Percentiles rank a stretch among this genome's conserved stretches.
Conservation (phyloP, 2,329 filamentous ascomycete genomes). For the Bipolaris bicolor region DNA sequence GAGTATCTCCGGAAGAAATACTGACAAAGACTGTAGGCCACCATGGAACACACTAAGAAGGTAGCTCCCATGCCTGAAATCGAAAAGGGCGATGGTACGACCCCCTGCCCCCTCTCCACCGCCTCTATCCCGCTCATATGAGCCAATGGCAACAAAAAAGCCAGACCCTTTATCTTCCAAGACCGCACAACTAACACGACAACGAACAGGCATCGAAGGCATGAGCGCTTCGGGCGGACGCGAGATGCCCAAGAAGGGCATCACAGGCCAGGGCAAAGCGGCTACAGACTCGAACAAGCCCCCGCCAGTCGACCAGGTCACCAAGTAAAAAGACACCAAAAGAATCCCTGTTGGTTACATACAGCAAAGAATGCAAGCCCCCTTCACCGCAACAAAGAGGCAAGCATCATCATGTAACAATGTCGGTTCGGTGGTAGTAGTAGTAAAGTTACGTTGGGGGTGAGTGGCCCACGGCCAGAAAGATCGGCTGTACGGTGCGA, state of each 20-base stretch:
- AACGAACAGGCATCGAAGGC: constrained; percentile 36
- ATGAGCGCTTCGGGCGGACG: constrained; percentile 47
- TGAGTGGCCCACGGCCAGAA: too few species aligned
- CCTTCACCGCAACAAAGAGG: constrained; percentile 1
- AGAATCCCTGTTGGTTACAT: background rate
- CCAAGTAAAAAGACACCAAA: constrained; percentile 18
- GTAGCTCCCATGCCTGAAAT: constrained; percentile 47
- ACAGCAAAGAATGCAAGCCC: background rate
- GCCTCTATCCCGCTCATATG: background rate
- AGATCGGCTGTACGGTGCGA: too few species aligned
- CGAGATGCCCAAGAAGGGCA: constrained; percentile 18
- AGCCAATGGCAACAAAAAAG: background rate
- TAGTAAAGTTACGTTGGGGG: too few species aligned
- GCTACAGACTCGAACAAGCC: constrained; percentile 30
- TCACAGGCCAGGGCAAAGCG: constrained; percentile 24
- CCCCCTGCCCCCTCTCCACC: background rate
- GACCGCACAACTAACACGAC: background rate
- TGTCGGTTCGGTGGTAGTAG: background rate
- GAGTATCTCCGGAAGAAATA: background rate
- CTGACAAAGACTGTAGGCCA: constrained; percentile 20
- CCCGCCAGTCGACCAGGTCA: constrained; percentile 25
- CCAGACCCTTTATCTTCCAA: constrained; percentile 5
- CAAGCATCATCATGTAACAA: background rate
- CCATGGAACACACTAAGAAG: constrained; percentile 46
- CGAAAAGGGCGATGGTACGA: constrained; percentile 49